Evolutionary conservation across 495 filamentous ascomycete genomes (phyloP), one percentile per base, ranked within the genome.

Genomic region (Talaromyces liani): DNA sequence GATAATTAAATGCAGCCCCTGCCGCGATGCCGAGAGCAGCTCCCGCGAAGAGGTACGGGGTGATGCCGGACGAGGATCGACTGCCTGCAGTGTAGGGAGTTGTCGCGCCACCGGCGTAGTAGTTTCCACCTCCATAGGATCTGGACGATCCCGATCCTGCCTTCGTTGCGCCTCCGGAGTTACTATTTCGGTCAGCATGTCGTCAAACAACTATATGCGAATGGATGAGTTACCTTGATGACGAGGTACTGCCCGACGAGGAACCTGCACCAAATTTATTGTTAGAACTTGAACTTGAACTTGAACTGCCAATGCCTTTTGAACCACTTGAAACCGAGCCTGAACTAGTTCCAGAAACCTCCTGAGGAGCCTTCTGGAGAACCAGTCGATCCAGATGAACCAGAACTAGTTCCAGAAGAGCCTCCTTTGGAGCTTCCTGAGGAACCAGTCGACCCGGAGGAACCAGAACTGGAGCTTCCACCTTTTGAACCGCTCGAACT

Each of bases 81-180:
- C 6, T 2, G 18, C 93, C 92, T 3, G 92, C 60, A 10, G 64
- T 63, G 75, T 93, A 97, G 4, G 94, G 91, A 5, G 77, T 73
- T 10, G 71, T 65, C 0, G 90, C 84, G 41, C 94, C 94, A 36
- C 94, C 93, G 47, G 87, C 85, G 65, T 96, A 97, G 73, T 85
- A 95, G 34, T 70, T 68, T 8, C 88, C 87, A 7, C 88, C 85
- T 34, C 88, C 88, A 69, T 85, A 91, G 2, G 69, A 67, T 0
- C 87, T 85, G 9, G 72, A 66, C 12, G 81, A 72, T 3, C 89
- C 88, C n/a, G 84, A 88, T 47, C 91, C 90, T 36, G 75, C 76
- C 12, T 69, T 81, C n/a, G 88, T 87, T 18, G 76, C 65, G 39
- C 91, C 91, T 62, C 91, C 92, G 34, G 72, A 53, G 62, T 83